These are phyloP conservation scores for Cutaneotrichosporon sp. DNA, from an alignment of 1,284 basidiomycete species.

Conservation along the genomic window DNA sequence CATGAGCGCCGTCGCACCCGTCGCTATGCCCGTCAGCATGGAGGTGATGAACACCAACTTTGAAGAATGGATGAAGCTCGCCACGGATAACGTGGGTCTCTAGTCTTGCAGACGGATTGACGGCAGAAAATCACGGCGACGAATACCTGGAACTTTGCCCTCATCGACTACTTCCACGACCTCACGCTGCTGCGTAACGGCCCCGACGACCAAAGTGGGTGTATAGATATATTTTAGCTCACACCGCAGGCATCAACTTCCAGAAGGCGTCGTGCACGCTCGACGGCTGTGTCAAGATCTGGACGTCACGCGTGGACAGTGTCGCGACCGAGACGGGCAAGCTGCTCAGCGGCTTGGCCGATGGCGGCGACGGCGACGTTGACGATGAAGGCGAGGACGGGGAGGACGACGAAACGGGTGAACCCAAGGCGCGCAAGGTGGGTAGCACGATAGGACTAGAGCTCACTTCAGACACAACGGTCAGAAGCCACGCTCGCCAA, in stretches of 20 bases:
- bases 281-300: conserved; percentile 99
- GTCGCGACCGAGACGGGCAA: conserved; percentile 97
- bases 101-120: background rate
- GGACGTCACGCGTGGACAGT: conserved; percentile 96
- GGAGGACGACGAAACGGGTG: conserved; percentile 42
- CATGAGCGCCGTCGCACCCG: conserved; percentile 33
- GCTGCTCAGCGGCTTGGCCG: conserved; percentile 82
- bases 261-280: conserved; percentile 96
- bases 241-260: conserved; percentile 73
- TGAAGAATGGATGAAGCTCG: conserved; percentile 99
- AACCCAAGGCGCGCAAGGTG: conserved; percentile 37
- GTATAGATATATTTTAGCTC: background rate
- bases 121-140: conserved; percentile 94
- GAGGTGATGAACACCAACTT: conserved; percentile 84
- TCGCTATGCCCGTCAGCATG: conserved; percentile 43
- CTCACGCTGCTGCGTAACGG: conserved; percentile 93
- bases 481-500: conserved; percentile 79
- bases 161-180: conserved; percentile 99
- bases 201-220: conserved; percentile 63
- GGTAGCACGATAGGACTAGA: background rate
- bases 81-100: conserved; percentile 85
- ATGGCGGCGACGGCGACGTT: conserved; percentile 40
- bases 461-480: conserved; percentile 53
- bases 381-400: conserved; percentile 51
- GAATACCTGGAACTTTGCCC: conserved; percentile 96